phyloP scores from a whole-genome alignment of 2,329 filamentous ascomycete species.

The Zymoseptoria crescenta region DNA sequence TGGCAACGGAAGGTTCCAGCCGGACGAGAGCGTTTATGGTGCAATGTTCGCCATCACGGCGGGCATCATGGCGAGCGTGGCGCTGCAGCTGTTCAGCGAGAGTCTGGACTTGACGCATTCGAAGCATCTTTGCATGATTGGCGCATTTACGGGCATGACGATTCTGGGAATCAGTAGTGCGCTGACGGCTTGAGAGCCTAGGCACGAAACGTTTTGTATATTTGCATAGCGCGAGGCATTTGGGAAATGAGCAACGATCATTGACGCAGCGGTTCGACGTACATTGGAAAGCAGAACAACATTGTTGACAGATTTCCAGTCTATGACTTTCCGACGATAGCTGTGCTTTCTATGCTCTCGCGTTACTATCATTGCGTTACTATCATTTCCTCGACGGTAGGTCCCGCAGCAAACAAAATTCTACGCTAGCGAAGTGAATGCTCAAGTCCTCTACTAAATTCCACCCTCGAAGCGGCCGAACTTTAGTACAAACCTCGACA shows the following conservation, averaged over 20 bases:
- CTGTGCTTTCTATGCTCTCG: not conserved
- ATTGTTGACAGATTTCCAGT: not conserved
- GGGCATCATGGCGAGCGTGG: slow-evolving; percentile 93
- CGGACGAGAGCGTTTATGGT: slow-evolving; percentile 58
- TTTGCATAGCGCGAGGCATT: not conserved
- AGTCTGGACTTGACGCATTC: slow-evolving; percentile 75
- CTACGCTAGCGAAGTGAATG: not conserved
- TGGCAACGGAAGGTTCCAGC: slow-evolving; percentile 39
- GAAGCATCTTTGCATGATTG: slow-evolving; percentile 66
- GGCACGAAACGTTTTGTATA: not conserved
- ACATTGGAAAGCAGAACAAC: not conserved
- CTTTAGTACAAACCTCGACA: not conserved
- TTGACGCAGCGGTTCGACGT: not conserved
- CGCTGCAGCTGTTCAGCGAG: slow-evolving; percentile 81
- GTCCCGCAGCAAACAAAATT: not conserved
- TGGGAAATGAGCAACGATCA: not conserved
- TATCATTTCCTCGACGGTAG: not conserved
- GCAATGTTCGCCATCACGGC: slow-evolving; percentile 81
- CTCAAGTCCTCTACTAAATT: not conserved
- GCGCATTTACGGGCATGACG: slow-evolving; percentile 80
- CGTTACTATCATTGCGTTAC: not conserved
- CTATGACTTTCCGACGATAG: not conserved
- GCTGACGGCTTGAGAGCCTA: slow-evolving; percentile 52
- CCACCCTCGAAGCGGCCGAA: not conserved
- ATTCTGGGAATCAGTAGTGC: slow-evolving; percentile 79